phyloP scores from a whole-genome alignment of 495 filamentous ascomycete species.

The Tuber brumale region DNA sequence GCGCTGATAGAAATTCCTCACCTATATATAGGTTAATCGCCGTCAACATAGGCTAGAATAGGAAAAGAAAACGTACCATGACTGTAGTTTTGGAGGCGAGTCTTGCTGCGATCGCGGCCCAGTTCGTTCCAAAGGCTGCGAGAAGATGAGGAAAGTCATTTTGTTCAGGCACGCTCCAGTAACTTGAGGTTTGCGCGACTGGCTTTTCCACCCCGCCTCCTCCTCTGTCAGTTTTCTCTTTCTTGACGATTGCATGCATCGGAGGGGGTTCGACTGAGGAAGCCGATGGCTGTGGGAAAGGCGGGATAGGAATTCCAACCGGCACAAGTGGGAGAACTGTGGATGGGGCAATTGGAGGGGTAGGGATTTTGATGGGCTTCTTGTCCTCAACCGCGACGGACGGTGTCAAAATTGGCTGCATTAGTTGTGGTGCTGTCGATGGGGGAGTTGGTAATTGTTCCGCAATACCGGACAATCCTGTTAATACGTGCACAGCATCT shows the following conservation, averaged over 20 bases:
- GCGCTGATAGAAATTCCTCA: slow-evolving; percentile 85
- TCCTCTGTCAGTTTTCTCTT: slow-evolving; percentile 19
- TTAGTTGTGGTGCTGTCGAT: neutral
- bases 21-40: slow-evolving; percentile 51
- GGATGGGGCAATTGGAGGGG: neutral
- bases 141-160: slow-evolving; percentile 73
- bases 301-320: slow-evolving; percentile 31
- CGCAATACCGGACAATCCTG: slow-evolving; percentile 19
- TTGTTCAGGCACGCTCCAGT: slow-evolving; percentile 93
- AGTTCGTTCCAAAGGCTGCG: slow-evolving; percentile 81
- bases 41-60: slow-evolving; percentile 37
- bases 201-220: slow-evolving; percentile 23
- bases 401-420: neutral
- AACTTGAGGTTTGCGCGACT: slow-evolving; percentile 63
- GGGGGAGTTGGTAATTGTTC: slow-evolving; percentile 19
- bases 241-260: slow-evolving; percentile 10
- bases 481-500: slow-evolving; percentile 29
- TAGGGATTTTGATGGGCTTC: slow-evolving; percentile 15
- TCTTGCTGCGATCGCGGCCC: slow-evolving; percentile 68
- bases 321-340: slow-evolving; percentile 36
- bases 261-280: slow-evolving; percentile 30
- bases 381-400: slow-evolving; percentile 22
- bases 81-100: slow-evolving; percentile 90
- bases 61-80: slow-evolving; percentile 61
- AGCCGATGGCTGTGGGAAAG: slow-evolving; percentile 20